Evolutionary conservation across 192 early-diverging fungal genomes (phyloP), one percentile per base, ranked within the genome.

Genomic region (Coemansia sp.): DNA sequence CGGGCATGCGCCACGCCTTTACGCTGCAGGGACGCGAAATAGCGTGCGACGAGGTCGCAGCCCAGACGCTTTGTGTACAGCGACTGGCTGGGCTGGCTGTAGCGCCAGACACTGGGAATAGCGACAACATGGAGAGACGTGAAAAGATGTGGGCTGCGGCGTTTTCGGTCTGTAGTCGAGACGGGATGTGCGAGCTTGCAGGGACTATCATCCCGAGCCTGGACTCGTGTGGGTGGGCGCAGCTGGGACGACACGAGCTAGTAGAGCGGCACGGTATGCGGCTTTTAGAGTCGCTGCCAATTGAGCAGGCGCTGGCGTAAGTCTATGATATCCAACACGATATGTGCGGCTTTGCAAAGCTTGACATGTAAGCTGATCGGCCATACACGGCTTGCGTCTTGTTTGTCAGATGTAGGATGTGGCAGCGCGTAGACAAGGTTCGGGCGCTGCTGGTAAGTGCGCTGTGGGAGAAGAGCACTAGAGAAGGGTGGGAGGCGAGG

Each of bases 371-470:
- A n/a, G 41, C 49, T 64, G 25, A 53, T 45, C 31, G 6, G 17
- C 14, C 22, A 17, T 54, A 12, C 29, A 6, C 7, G 38, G 12
- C 2, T 27, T 43, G 32, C 8, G 27, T 45, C 24, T 43, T 53
- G 11, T 32, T 32, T 54, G 27, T 15, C n/a, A 45, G 45, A 6
- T 56, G 45, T 81, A 80, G 73, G 64, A 11, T 76, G 53, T 82
- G 73, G 73, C 43, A 53, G 25, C 62, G 67, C 6, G 24, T 66
- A 38, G 65, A 76, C 14, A 35, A 22, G 41, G 66, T 65, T 40
- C 79, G 79, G 31, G 74, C 68, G 14, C 47, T 47, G 37, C 19
- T 82, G 47, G 79, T 76, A 82, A 65, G 79, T 64, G n/a, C 11
- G 1, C 5, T 14, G 35, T 11, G 20, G 54, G 2, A 17, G 4